phyloP scores from a whole-genome alignment of 2,329 filamentous ascomycete genomes.

The Apiospora hydei region DNA sequence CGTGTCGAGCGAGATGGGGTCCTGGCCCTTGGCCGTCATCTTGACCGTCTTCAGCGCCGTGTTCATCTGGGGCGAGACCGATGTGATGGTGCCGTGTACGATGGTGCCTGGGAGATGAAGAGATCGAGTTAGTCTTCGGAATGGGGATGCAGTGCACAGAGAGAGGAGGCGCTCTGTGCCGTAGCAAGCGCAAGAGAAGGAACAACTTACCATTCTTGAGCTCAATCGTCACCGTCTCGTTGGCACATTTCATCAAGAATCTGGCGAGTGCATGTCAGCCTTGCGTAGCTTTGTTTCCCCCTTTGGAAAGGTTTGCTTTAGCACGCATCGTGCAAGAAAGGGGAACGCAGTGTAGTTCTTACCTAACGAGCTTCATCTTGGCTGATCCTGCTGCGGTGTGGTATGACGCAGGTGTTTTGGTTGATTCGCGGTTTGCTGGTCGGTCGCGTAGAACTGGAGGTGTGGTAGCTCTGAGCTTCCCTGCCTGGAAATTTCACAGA shows the following conservation, averaged over 20 bases:
- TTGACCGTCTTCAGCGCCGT: conserved; percentile 94
- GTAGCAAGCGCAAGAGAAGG: conserved; percentile 14
- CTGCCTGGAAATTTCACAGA: conserved; percentile 25
- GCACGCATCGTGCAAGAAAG: conserved; percentile 53
- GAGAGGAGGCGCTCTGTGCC: not conserved
- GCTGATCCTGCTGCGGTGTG: conserved; percentile 31
- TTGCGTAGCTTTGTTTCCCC: conserved; percentile 29
- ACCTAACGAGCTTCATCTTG: conserved; percentile 98
- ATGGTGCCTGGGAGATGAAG: conserved; percentile 74
- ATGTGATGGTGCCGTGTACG: conserved; percentile 94
- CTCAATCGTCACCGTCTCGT: conserved; percentile 98
- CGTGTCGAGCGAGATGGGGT: conserved; percentile 86
- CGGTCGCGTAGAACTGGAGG: conserved; percentile 27
- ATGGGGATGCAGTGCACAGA: not conserved
- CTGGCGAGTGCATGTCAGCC: conserved; percentile 55
- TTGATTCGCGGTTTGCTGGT: conserved; percentile 24
- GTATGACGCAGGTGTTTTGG: conserved; percentile 14
- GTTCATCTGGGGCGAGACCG: conserved; percentile 98
- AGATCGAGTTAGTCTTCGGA: not conserved
- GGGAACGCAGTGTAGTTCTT: conserved; percentile 48
- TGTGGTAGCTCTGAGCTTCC: conserved; percentile 28
- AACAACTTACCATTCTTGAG: conserved; percentile 85
- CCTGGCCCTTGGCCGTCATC: conserved; percentile 90
- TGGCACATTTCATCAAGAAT: conserved; percentile 99
- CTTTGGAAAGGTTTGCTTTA: conserved; percentile 44